Conservation (phyloP, 1,284 basidiomycete species). For the Volvariella volvacea region DNA sequence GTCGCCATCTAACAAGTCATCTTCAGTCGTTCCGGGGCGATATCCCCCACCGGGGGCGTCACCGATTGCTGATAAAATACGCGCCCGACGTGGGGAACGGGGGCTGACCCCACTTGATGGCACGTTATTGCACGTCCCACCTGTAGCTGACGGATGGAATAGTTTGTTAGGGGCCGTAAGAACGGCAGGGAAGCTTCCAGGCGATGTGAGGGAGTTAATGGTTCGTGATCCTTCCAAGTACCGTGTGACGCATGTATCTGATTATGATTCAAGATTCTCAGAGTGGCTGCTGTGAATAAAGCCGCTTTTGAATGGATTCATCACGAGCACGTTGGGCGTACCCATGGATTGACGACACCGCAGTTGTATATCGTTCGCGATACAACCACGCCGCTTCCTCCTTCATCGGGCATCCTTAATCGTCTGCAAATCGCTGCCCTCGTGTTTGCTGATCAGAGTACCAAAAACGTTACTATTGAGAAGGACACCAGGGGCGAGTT, state of each 20-base stretch:
- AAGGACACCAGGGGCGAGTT: constrained; percentile 24
- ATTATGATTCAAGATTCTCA: constrained; percentile 32
- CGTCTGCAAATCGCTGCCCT: constrained; percentile 37
- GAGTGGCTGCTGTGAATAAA: constrained; percentile 43
- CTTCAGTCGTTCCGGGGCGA: constrained; percentile 33
- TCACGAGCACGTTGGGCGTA: constrained; percentile 41
- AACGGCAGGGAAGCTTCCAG: constrained; percentile 37
- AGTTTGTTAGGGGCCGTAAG: constrained; percentile 42
- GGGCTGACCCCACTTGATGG: constrained; percentile 42
- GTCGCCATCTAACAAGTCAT: constrained; percentile 11
- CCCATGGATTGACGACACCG: constrained; percentile 34
- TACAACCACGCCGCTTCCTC: constrained; percentile 26
- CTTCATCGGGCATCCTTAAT: constrained; percentile 25
- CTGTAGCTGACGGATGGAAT: constrained; percentile 46
- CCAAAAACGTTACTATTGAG: constrained; percentile 31
- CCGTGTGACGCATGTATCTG: background rate
- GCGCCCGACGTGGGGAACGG: constrained; percentile 35
- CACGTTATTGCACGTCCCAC: constrained; percentile 39
- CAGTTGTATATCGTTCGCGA: constrained; percentile 44
- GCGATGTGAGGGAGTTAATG: constrained; percentile 45
- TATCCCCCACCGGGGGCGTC: constrained; percentile 34
- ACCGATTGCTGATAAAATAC: constrained; percentile 36
- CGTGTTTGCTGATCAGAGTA: constrained; percentile 43
- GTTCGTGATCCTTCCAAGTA: constrained; percentile 19
- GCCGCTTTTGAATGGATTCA: constrained; percentile 53